Conservation (phyloP, 495 filamentous ascomycete genomes). For the Neurospora sp. region DNA sequence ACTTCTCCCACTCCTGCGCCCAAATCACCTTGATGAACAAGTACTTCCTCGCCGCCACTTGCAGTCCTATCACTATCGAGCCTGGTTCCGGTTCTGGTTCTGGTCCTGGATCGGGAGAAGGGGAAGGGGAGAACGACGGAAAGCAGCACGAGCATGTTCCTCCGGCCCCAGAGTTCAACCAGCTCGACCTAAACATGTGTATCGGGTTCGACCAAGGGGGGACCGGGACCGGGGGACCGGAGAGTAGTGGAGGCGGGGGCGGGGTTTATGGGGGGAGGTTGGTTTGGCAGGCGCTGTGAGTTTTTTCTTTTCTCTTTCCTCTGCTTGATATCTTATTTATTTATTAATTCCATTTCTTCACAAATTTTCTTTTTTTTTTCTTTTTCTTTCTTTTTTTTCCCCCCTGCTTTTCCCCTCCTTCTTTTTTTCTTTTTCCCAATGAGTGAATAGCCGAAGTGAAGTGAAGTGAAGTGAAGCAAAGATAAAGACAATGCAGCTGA, state of each 20-base stretch:
- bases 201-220: neutral
- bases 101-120: too few relatives aligned
- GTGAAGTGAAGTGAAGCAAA: neutral
- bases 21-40: slow-evolving; percentile 1
- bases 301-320: too few relatives aligned
- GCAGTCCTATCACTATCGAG: neutral
- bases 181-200: slow-evolving; percentile 15
- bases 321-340: too few relatives aligned
- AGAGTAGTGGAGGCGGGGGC: slow-evolving; percentile 1
- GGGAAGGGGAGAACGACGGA: too few relatives aligned
- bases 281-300: neutral
- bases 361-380: too few relatives aligned
- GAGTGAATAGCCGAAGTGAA: neutral
- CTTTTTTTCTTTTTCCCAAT: too few relatives aligned
- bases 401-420: too few relatives aligned
- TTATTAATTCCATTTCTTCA: neutral
- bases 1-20: slow-evolving; percentile 13
- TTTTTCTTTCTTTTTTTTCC: too few relatives aligned
- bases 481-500: neutral
- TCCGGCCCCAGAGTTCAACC: neutral
- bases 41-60: slow-evolving; percentile 6
- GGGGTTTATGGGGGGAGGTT: slow-evolving; percentile 7
- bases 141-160: too few relatives aligned
- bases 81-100: neutral
- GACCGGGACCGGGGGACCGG: neutral